Evolutionary conservation across 169 alveolate species (phyloP).

Genomic region (Eimeria tenella): DNA sequence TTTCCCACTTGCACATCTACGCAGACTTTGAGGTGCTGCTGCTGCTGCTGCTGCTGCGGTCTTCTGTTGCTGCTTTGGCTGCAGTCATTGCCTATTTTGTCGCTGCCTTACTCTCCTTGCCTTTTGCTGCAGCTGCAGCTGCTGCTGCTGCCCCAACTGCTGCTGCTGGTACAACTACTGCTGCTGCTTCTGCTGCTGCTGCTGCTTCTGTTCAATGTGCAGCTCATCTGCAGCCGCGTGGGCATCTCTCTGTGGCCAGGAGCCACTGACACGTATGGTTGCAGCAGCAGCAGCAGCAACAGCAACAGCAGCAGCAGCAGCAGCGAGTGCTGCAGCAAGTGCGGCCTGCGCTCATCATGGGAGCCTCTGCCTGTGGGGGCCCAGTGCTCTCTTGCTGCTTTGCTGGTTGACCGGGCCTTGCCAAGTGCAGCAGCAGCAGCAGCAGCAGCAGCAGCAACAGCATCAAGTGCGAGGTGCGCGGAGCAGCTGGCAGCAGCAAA

Average conservation of each 20-base stretch:
- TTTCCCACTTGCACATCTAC: not conserved
- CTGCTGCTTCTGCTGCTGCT: too few species aligned
- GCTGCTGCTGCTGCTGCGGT: slow-evolving; percentile 32
- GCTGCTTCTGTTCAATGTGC: not conserved
- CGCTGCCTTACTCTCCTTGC: not conserved
- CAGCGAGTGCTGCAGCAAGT: not conserved
- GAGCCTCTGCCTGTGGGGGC: not conserved
- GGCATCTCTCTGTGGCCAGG: not conserved
- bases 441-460: slow-evolving; percentile 19
- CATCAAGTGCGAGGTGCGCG: not conserved
- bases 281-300: slow-evolving; percentile 2
- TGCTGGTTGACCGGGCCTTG: slow-evolving; percentile 43
- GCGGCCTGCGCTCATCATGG: not conserved
- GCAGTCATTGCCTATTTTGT: not conserved
- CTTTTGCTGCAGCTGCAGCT: slow-evolving; percentile 6
- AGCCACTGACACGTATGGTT: not conserved
- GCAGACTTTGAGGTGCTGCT: slow-evolving; percentile 50
- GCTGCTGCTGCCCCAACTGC: not conserved
- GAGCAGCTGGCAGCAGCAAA: slow-evolving; percentile 53
- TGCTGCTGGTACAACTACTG: not conserved
- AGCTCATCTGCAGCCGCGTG: slow-evolving; percentile 20
- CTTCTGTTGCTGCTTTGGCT: slow-evolving; percentile 12
- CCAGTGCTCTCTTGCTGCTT: slow-evolving; percentile 31
- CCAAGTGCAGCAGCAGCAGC: slow-evolving; percentile 20
- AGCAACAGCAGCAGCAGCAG: slow-evolving; percentile 42